These are phyloP conservation scores for Geotrichum candidum DNA, from an alignment of 1,139 yeast genomes.

Conservation along the genomic window DNA sequence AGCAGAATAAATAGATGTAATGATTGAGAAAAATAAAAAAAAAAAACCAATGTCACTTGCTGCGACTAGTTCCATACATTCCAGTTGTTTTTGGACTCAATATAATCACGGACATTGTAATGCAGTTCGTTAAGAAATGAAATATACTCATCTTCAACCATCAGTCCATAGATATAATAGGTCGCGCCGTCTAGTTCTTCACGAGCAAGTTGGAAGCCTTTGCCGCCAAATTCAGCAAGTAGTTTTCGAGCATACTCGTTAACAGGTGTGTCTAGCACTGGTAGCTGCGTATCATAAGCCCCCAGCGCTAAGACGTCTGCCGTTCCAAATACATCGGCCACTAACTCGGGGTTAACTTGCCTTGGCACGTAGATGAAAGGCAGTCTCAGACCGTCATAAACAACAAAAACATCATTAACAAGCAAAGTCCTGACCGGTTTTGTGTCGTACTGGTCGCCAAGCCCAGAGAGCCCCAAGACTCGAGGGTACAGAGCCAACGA, in stretches of 20 bases:
- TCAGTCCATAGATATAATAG: conserved; percentile 48
- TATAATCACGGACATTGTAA: conserved; percentile 24
- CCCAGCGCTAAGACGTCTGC: neutral
- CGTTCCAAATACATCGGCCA: neutral
- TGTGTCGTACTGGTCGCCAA: neutral
- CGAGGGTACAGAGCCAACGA: neutral
- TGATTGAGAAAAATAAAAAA: neutral
- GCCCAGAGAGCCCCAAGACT: neutral
- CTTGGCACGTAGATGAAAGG: neutral
- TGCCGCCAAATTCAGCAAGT: neutral
- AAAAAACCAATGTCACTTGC: neutral
- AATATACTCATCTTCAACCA: conserved; percentile 59
- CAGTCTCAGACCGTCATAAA: neutral
- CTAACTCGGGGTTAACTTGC: neutral
- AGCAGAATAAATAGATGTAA: neutral
- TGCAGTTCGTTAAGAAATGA: conserved; percentile 26
- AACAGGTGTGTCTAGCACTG: neutral
- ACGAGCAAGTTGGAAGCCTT: conserved; percentile 56
- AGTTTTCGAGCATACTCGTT: neutral
- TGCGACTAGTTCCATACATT: neutral
- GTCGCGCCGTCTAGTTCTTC: conserved; percentile 62
- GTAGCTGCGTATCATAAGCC: neutral
- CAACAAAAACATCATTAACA: neutral
- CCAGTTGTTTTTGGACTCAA: conserved; percentile 2
- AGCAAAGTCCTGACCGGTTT: neutral